Percentiles rank a stretch among this genome's conserved stretches.
These are phyloP conservation scores for Gamarada debralockiae DNA, from an alignment of 495 filamentous ascomycete genomes.

Conservation along the genomic window DNA sequence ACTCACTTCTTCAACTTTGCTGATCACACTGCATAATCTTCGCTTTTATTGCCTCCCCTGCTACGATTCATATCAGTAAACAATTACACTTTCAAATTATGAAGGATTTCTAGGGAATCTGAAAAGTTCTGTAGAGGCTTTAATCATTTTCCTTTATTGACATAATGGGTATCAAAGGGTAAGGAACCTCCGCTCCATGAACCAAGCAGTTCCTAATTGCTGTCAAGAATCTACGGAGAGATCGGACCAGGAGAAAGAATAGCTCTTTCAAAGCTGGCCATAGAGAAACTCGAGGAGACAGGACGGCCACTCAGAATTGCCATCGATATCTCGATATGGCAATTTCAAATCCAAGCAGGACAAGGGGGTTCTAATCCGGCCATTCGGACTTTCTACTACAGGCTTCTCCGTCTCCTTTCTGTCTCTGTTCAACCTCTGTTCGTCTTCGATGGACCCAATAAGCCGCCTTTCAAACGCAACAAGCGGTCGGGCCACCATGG, in stretches of 20 bases:
- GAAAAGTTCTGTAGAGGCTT: too few relatives aligned
- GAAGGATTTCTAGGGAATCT: too few relatives aligned
- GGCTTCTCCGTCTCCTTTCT: slow-evolving; percentile 76
- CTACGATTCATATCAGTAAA: too few relatives aligned
- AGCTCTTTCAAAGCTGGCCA: slow-evolving; percentile 78
- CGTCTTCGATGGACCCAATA: slow-evolving; percentile 90
- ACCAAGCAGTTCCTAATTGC: slow-evolving; percentile 20
- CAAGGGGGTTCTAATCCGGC: slow-evolving; percentile 89
- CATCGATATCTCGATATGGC: slow-evolving; percentile 96
- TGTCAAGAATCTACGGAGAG: slow-evolving; percentile 75
- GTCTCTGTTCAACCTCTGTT: slow-evolving; percentile 85
- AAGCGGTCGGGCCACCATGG: slow-evolving; percentile 49
- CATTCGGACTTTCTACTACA: slow-evolving; percentile 88
- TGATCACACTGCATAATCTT: too few relatives aligned
- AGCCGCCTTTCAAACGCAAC: slow-evolving; percentile 88
- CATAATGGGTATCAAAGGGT: slow-evolving; percentile 62
- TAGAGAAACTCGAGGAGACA: slow-evolving; percentile 65
- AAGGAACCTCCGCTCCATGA: slow-evolving; percentile 4
- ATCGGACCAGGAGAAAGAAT: slow-evolving; percentile 78
- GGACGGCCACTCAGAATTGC: slow-evolving; percentile 78
- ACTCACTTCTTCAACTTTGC: too few relatives aligned
- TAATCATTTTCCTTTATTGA: slow-evolving; percentile 7
- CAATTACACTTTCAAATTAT: too few relatives aligned
- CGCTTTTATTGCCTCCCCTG: too few relatives aligned
- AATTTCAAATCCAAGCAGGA: slow-evolving; percentile 86